Conservation (phyloP, 169 alveolate genomes). For the Cryptosporidium parvum region DNA sequence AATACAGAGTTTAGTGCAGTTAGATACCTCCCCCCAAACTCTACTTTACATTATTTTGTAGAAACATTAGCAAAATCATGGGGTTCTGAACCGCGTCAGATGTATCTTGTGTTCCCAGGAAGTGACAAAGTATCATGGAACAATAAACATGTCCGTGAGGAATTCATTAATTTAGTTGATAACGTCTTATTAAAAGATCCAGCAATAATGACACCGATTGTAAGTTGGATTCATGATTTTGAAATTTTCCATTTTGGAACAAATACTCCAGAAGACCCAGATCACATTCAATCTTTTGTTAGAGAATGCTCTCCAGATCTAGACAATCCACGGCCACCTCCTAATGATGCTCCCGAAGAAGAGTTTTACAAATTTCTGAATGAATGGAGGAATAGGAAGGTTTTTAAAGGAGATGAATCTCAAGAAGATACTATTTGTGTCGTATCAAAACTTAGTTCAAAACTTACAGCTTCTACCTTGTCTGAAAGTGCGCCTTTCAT, state of each 20-base stretch:
- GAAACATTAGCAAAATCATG: constrained; percentile 62
- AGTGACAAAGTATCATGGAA: constrained; percentile 52
- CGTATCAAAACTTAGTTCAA: constrained; percentile 36
- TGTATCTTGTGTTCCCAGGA: constrained; percentile 67
- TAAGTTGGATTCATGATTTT: constrained; percentile 75
- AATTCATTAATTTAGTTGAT: constrained; percentile 62
- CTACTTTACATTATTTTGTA: constrained; percentile 59
- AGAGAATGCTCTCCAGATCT: constrained; percentile 56
- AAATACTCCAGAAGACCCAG: constrained; percentile 45
- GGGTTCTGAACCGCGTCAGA: constrained; percentile 68
- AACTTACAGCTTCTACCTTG: constrained; percentile 19
- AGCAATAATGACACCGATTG: constrained; percentile 48
- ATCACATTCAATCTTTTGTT: constrained; percentile 48
- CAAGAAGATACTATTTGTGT: constrained; percentile 71
- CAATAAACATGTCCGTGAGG: constrained; percentile 14
- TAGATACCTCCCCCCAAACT: constrained; percentile 57
- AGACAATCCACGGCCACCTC: constrained; percentile 57
- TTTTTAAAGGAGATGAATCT: constrained; percentile 37
- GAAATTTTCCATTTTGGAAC: constrained; percentile 44
- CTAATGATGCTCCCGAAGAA: constrained; percentile 40
- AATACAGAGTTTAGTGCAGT: constrained; percentile 74
- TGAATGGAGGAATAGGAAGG: constrained; percentile 60
- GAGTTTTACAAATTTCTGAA: constrained; percentile 37
- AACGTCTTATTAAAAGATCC: constrained; percentile 59
- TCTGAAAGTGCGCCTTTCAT: constrained; percentile 33